Conservation (phyloP, 192 early-diverging fungal genomes). For the Coemansia sp. region DNA sequence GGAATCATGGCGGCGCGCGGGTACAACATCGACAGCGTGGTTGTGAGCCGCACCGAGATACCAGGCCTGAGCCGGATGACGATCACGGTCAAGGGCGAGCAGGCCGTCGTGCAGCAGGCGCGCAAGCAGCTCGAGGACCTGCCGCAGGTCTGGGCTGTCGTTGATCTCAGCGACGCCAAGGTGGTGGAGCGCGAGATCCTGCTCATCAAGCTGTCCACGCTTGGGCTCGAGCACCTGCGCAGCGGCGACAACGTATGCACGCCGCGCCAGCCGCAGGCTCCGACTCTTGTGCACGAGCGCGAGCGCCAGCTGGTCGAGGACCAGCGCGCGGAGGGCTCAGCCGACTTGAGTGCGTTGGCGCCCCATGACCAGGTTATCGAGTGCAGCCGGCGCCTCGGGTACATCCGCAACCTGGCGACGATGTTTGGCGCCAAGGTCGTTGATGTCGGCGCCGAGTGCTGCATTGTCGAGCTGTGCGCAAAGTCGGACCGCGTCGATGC, state of each 20-base stretch:
- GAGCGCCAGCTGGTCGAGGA: slow-evolving; percentile 32
- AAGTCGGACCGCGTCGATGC: slow-evolving; percentile 89
- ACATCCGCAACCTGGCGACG: slow-evolving; percentile 65
- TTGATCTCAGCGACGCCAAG: slow-evolving; percentile 89
- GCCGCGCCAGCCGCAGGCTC: slow-evolving; percentile 41
- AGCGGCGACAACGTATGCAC: slow-evolving; percentile 46
- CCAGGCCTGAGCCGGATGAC: slow-evolving; percentile 93
- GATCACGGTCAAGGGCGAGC: slow-evolving; percentile 87
- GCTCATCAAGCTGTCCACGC: slow-evolving; percentile 90
- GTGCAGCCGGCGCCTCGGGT: slow-evolving; percentile 56
- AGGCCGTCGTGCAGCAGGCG: slow-evolving; percentile 86
- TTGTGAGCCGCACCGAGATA: slow-evolving; percentile 96
- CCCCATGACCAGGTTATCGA: slow-evolving; percentile 75
- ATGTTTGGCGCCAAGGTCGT: slow-evolving; percentile 88
- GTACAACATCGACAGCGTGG: slow-evolving; percentile 97
- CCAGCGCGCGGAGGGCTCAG: slow-evolving; percentile 11
- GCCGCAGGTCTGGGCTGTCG: slow-evolving; percentile 94
- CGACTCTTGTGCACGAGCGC: slow-evolving; percentile 31
- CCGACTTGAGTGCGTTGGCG: slow-evolving; percentile 20
- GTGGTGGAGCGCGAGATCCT: slow-evolving; percentile 93
- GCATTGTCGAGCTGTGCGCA: slow-evolving; percentile 87
- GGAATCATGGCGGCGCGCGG: slow-evolving; percentile 92
- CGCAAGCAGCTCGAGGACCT: slow-evolving; percentile 93
- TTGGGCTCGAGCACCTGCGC: slow-evolving; percentile 63
- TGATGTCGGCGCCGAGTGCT: slow-evolving; percentile 83